A percentile compares a stretch with the other conserved stretches of the same genome.
These are phyloP conservation scores for Diddensiella santjacobensis DNA, from an alignment of 805 yeast species.

Conservation along the genomic window DNA sequence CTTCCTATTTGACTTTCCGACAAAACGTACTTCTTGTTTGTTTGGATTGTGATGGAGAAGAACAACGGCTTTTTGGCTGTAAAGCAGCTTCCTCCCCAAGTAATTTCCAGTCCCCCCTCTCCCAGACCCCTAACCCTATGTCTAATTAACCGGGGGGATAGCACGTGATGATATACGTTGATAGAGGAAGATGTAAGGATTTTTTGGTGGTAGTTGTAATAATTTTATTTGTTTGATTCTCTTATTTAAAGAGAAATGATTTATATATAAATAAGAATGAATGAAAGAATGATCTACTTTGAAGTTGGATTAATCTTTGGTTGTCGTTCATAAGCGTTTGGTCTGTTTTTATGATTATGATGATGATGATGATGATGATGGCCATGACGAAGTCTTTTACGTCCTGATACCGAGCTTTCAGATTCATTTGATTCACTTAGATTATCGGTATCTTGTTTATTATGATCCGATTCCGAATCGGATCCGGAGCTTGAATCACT, in stretches of 20 bases:
- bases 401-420: conserved; percentile 15
- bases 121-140: too few relatives aligned
- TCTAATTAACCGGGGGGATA: too few relatives aligned
- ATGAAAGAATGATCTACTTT: too few relatives aligned
- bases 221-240: too few relatives aligned
- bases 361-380: conserved; percentile 11
- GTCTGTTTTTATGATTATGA: conserved; percentile 34
- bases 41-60: background rate
- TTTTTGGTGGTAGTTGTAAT: too few relatives aligned
- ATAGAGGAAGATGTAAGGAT: too few relatives aligned
- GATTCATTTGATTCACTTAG: conserved; percentile 7
- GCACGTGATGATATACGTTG: too few relatives aligned
- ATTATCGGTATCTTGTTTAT: background rate
- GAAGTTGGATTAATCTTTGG: conserved; percentile 47
- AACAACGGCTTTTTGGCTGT: background rate
- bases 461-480: conserved; percentile 28
- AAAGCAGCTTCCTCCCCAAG: too few relatives aligned
- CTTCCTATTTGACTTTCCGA: background rate
- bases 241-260: too few relatives aligned
- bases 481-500: conserved; percentile 42
- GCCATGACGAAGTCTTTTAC: conserved; percentile 16
- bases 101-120: too few relatives aligned
- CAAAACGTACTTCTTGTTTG: background rate
- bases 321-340: conserved; percentile 86
- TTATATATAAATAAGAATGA: too few relatives aligned